Conservation (phyloP, 2,329 filamentous ascomycete genomes). For the Dactylonectria macrodidyma region DNA sequence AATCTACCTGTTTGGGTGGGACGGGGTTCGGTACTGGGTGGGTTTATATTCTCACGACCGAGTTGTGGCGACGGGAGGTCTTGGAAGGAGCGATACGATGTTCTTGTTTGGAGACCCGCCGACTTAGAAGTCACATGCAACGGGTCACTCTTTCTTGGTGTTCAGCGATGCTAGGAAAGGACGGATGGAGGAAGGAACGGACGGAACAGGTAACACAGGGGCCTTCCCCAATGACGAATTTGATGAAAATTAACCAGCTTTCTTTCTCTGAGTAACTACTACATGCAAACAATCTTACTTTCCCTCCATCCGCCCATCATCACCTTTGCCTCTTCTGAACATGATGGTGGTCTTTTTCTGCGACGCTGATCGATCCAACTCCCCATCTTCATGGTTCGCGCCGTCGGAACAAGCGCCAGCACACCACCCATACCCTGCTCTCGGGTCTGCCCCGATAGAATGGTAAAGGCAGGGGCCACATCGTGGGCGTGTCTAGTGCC, state of each 20-base stretch:
- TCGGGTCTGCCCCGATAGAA: conserved; percentile 26
- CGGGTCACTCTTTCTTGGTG: neutral
- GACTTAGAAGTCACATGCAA: neutral
- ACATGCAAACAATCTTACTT: neutral
- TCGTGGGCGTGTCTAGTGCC: neutral
- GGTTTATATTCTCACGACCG: neutral
- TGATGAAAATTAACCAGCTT: conserved; percentile 7
- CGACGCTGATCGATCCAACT: too few species aligned
- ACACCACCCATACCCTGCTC: neutral
- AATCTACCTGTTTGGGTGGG: neutral
- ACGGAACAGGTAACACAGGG: neutral
- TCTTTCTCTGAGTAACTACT: neutral
- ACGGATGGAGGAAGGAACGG: neutral
- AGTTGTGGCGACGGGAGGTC: neutral
- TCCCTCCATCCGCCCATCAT: neutral
- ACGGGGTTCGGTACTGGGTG: neutral
- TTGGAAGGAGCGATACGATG: neutral
- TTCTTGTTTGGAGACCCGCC: neutral
- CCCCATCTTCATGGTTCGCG: neutral
- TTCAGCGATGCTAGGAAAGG: neutral
- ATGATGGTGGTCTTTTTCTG: too few species aligned
- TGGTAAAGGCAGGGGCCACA: conserved; percentile 30
- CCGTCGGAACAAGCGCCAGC: neutral
- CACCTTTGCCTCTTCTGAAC: neutral
- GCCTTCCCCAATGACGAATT: neutral